Percentiles rank a stretch among this genome's conserved stretches.
Evolutionary conservation across 192 early-diverging fungal species (phyloP).

Genomic region (Coemansia umbellata): DNA sequence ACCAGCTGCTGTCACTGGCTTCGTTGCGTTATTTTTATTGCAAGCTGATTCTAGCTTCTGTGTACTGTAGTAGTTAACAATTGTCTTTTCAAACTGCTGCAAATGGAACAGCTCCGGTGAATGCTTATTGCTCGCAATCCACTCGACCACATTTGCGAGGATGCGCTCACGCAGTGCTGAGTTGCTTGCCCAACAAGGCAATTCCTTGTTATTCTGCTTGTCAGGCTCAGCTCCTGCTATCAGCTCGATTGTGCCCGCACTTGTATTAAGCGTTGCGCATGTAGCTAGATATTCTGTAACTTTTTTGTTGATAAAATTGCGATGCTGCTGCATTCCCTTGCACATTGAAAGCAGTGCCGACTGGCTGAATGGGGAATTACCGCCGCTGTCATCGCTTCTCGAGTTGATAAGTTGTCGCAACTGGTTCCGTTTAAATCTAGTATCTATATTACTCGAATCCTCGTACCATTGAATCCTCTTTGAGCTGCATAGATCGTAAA

Average conservation of each 20-base stretch:
- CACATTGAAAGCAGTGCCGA: conserved; percentile 19
- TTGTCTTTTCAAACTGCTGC: conserved; percentile 11
- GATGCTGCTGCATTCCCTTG: conserved; percentile 35
- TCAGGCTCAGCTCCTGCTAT: background rate
- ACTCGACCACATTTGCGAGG: conserved; percentile 17
- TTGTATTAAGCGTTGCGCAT: conserved; percentile 8
- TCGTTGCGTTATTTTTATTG: background rate
- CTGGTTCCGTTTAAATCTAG: conserved; percentile 27
- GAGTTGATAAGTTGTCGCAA: conserved; percentile 27
- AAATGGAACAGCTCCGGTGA: conserved; percentile 41
- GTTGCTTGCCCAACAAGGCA: conserved; percentile 21
- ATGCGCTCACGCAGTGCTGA: conserved; percentile 37
- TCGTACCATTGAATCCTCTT: conserved; percentile 36
- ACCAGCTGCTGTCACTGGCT: conserved; percentile 12
- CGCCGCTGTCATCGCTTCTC: background rate
- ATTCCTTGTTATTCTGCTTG: background rate
- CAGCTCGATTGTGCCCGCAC: conserved; percentile 16
- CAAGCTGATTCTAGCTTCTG: background rate
- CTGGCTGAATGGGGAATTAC: conserved; percentile 17
- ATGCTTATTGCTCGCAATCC: conserved; percentile 27
- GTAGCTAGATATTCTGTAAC: conserved; percentile 3
- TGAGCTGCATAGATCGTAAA: conserved; percentile 19
- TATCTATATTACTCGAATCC: conserved; percentile 40
- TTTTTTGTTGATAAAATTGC: conserved; percentile 16
- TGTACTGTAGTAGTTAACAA: conserved; percentile 2